Conservation (phyloP, 371 early-diverging fungal genomes). For the Mucor lusitanicus region DNA sequence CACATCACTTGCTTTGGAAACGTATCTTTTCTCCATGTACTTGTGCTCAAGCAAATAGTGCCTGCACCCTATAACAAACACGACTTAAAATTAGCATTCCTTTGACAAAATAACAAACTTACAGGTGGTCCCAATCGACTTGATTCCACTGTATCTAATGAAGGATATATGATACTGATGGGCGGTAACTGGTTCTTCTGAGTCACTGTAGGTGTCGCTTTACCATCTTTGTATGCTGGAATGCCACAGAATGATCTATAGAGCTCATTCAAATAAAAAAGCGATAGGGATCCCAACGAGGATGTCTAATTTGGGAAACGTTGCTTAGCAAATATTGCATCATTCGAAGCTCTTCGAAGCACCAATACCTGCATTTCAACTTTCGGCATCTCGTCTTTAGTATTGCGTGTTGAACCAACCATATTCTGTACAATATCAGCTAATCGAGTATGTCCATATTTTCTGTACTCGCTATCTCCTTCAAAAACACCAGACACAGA, state of each 20-base stretch:
- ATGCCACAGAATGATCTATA: constrained; percentile 46
- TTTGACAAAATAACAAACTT: constrained; percentile 9
- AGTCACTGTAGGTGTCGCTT: background rate
- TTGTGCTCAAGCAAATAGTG: constrained; percentile 40
- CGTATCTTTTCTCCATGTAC: constrained; percentile 36
- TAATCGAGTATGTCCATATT: constrained; percentile 46
- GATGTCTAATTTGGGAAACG: constrained; percentile 34
- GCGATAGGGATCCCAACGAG: constrained; percentile 37
- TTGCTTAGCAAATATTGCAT: background rate
- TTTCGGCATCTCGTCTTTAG: constrained; percentile 13
- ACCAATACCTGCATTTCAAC: constrained; percentile 49
- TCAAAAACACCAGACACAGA: constrained; percentile 47
- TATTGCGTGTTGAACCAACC: constrained; percentile 13
- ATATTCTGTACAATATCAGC: constrained; percentile 31
- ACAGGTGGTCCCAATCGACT: constrained; percentile 41
- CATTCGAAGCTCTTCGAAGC: background rate
- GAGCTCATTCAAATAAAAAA: constrained; percentile 35
- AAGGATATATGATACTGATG: constrained; percentile 35
- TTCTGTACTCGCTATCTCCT: constrained; percentile 28
- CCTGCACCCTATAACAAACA: constrained; percentile 36
- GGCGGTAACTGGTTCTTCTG: constrained; percentile 32
- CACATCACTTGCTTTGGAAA: constrained; percentile 49
- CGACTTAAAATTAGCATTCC: background rate
- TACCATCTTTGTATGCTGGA: constrained; percentile 14
- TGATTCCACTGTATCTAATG: constrained; percentile 29